Conservation (phyloP, 176 grass and related monocot genomes). For the bread wheat (Triticum aestivum) region DNA sequence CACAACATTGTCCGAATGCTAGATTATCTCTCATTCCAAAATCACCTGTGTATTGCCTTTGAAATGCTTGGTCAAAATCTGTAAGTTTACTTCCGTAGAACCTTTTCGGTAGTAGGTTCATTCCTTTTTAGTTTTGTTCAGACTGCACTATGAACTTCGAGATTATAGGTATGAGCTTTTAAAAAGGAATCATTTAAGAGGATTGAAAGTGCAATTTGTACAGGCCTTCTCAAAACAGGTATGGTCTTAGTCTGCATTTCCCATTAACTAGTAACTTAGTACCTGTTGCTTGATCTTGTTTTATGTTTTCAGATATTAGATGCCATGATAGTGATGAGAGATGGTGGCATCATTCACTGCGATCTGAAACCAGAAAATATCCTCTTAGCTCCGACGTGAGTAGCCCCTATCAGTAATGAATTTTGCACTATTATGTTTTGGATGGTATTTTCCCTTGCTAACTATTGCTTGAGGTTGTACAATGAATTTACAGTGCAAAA, state of each 20-base stretch:
- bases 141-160: constrained; percentile 11
- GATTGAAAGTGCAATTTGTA: constrained; percentile 71
- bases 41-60: constrained; percentile 94
- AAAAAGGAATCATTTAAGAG: constrained; percentile 88
- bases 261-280: constrained; percentile 13
- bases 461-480: constrained; percentile 29
- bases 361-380: constrained; percentile 99
- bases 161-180: constrained; percentile 82
- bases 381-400: constrained; percentile 73
- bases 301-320: constrained; percentile 73
- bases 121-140: background rate
- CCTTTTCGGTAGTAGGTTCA: background rate
- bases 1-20: constrained; percentile 97
- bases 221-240: constrained; percentile 95
- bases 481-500: constrained; percentile 53
- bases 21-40: constrained; percentile 79
- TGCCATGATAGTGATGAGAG: constrained; percentile 91
- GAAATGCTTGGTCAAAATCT: constrained; percentile 98
- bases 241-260: constrained; percentile 2
- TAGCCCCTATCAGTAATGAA: constrained; percentile 16
- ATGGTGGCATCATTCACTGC: constrained; percentile 98
- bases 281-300: constrained; percentile 24
- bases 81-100: constrained; percentile 51
- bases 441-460: background rate
- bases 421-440: constrained; percentile 31